Base-by-base conservation (phyloP, 192 early-diverging fungal species). In the Mortierella claussenii region DNA sequence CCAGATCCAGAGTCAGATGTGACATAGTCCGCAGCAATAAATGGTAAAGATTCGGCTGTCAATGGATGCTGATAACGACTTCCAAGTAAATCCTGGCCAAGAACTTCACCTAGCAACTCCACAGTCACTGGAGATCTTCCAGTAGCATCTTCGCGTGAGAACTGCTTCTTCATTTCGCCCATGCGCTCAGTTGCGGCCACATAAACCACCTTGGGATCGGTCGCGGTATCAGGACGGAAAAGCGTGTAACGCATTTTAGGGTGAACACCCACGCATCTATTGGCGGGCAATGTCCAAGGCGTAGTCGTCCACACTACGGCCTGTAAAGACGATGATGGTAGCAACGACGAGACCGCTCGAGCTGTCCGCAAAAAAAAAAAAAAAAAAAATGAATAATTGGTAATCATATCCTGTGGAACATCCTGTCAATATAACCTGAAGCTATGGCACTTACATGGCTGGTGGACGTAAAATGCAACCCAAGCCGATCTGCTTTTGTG, bases 251-350 rank as follows among this genome's bases (percentile, higher is more conserved):
- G 45, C 43, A 66, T 44, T 11, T 75, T 75, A 21, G 71, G 71
- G 28, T 75, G 62, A 7, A 75, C 57, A 13, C 63, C 71, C 2
- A 75, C 57, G 55, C 71, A 66, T 24, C 71, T 73, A 80, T 94
- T 94, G 24, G 92, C 89, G 0, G 91, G 91, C 23, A 94, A 74
- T 4, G 90, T 92, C 92, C 92, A 92, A 2, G 92, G 92, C 2
- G 92, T 92, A 0, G 91, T 94, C 2, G 91, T 92, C 92, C 92
- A 94, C 26, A 92, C 83, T 33, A 92, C 63, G 5, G 80, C 81
- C 21, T 60, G 71, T 31, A 81, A 65, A 3, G 69, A 52, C 0
- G 45, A 9, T 12, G 36, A 32, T 18, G 40, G 23, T 42, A 50
- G 58, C 44, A 79, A 52, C 47, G 65, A 5, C 15, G n/a, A 36